A percentile compares a stretch with the other conserved stretches of the same genome.
These are phyloP conservation scores for Linum usitatissimum DNA, from an alignment of 345 rosid genomes.

Conservation along the genomic window DNA sequence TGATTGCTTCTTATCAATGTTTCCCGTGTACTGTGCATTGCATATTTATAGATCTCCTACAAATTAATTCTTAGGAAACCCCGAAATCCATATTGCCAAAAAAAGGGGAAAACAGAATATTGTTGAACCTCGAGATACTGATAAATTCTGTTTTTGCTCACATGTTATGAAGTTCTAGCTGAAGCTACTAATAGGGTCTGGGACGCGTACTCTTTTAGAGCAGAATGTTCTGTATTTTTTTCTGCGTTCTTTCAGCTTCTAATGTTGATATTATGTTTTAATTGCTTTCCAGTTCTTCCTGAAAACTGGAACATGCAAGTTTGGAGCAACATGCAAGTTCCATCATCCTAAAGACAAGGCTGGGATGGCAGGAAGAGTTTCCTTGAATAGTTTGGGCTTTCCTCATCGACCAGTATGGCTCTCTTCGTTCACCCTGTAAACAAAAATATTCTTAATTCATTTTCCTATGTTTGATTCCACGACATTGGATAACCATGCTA, in stretches of 20 bases:
- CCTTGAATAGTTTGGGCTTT: conserved; percentile 84
- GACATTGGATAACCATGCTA: background rate
- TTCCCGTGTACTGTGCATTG: background rate
- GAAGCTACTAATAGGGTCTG: background rate
- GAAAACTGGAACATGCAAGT: conserved; percentile 99
- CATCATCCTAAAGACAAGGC: conserved; percentile 97
- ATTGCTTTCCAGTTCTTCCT: conserved; percentile 60
- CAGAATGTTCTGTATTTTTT: background rate
- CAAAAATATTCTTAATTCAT: background rate
- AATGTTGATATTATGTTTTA: conserved; percentile 11
- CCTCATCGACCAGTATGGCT: conserved; percentile 76
- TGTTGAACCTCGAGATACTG: too few species aligned
- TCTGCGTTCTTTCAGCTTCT: background rate
- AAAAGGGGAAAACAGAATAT: too few species aligned
- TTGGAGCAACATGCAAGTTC: conserved; percentile 99
- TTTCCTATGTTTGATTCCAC: background rate
- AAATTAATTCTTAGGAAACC: background rate
- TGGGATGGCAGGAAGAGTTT: conserved; percentile 81
- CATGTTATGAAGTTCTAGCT: background rate
- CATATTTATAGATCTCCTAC: background rate
- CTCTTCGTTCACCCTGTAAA: background rate
- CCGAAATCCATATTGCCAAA: too few species aligned
- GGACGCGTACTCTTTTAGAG: background rate
- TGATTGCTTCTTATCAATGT: background rate
- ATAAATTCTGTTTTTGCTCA: too few species aligned